Evolutionary conservation across 139 green algal genomes (phyloP).

Genomic region (Pycnococcus provasolii): DNA sequence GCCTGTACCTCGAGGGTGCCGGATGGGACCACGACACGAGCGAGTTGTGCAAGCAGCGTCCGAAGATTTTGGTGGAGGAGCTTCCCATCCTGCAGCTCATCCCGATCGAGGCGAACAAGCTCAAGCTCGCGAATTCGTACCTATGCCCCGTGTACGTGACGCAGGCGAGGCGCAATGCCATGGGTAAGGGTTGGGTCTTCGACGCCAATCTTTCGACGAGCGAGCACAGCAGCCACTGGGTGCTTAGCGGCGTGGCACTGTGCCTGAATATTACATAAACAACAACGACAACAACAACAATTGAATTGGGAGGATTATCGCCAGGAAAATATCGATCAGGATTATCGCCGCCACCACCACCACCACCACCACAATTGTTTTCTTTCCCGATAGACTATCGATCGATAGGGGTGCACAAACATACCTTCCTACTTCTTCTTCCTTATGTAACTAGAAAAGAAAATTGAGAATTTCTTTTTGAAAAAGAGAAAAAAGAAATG

Average conservation of each 20-base stretch:
- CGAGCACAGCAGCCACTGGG: slow-evolving; percentile 68
- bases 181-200: slow-evolving; percentile 71
- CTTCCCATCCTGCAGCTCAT: slow-evolving; percentile 72
- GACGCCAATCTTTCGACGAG: slow-evolving; percentile 61
- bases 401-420: too few species aligned
- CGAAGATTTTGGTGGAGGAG: slow-evolving; percentile 65
- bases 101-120: slow-evolving; percentile 62
- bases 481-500: too few species aligned
- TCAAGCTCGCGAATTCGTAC: slow-evolving; percentile 63
- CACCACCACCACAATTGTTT: too few species aligned
- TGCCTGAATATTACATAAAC: slow-evolving; percentile 47
- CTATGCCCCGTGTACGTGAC: slow-evolving; percentile 70
- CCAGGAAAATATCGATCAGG: too few species aligned
- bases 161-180: slow-evolving; percentile 63
- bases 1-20: slow-evolving; percentile 73
- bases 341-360: too few species aligned
- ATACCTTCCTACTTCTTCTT: too few species aligned
- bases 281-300: too few species aligned
- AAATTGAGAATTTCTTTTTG: too few species aligned
- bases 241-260: slow-evolving; percentile 68
- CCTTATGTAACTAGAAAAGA: too few species aligned
- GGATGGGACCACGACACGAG: slow-evolving; percentile 51
- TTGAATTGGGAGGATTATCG: too few species aligned
- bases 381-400: too few species aligned
- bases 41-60: slow-evolving; percentile 49